Base-by-base conservation (phyloP, 257 asterid genomes). In the Orobanche coerulescens region DNA sequence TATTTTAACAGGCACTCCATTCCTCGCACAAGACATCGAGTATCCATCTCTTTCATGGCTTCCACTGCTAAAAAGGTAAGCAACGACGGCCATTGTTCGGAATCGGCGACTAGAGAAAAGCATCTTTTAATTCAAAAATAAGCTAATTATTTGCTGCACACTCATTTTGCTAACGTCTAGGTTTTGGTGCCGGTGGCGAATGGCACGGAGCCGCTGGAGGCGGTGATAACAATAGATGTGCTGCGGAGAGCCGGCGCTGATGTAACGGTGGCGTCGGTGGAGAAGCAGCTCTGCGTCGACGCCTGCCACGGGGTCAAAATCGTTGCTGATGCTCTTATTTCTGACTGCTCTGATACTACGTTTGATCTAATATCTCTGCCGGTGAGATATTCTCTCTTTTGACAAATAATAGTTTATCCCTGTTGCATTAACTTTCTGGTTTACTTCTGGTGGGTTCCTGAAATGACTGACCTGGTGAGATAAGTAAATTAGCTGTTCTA, bases 101-200 rank as follows among this genome's bases (percentile, higher is more conserved):
- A 9, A 66, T 48, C 52, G 42, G 49, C 15, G 52, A 6, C 20
- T 48, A 12, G 30, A 11, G 33, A 16, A 4, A 11, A 16, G 30
- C 39, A 9, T 13, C 0, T 3, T 22, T 53, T n/a, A n/a, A n/a
- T 11, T 40, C 28, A 0, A 1, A 8, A 31, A 22, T 48, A 42
- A 34, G 58, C 44, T 53, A 16, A 55, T 0, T 28, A 1, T 63
- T 33, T 5, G 1, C 28, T 33, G 61, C 5, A 16, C 19, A 58
- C 3, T 40, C 31, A 36, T 64, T 53, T 53, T 36, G 55, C 46
- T 6, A 15, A 30, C 15, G 42, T 67, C 28, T 67, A 92, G 98
- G 96, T 92, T 58, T 84, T 92, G 95, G 89, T 92, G 54, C 98
- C 98, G 69, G 83, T 92, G 71, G 98, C 95, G 46, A 86, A 88